Conservation (phyloP, 768 basidiomycete genomes). For the Russula ochroleuca region DNA sequence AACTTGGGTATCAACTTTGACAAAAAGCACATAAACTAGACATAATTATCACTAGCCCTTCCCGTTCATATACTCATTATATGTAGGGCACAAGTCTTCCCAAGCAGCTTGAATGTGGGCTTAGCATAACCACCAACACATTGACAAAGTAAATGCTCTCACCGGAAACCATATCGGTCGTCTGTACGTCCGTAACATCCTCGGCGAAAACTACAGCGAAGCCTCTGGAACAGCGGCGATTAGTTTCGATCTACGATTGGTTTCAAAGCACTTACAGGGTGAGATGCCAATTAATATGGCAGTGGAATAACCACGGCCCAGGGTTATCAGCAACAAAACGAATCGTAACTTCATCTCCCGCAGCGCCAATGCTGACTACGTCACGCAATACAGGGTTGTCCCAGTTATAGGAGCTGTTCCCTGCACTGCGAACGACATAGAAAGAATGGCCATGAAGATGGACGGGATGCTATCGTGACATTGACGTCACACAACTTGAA, state of each 20-base stretch:
- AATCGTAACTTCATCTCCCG: not conserved
- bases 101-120: not conserved
- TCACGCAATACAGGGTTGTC: not conserved
- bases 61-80: not conserved
- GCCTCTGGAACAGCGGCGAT: not conserved
- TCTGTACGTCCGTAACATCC: not conserved
- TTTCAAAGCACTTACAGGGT: not conserved
- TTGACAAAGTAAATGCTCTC: too few relatives aligned
- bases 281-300: slow-evolving; percentile 1
- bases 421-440: slow-evolving; percentile 1
- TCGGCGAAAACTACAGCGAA: not conserved
- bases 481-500: not conserved
- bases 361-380: not conserved
- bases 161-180: too few relatives aligned
- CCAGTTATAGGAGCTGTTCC: not conserved
- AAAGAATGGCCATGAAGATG: not conserved
- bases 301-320: not conserved
- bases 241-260: too few relatives aligned
- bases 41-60: too few relatives aligned
- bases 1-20: too few relatives aligned
- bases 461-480: not conserved
- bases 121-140: too few relatives aligned
- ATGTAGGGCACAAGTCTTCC: not conserved
- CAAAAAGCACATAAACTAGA: too few relatives aligned
- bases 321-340: slow-evolving; percentile 6